These are phyloP conservation scores for Hygrophila difformis DNA, from an alignment of 257 asterid species.

Conservation along the genomic window DNA sequence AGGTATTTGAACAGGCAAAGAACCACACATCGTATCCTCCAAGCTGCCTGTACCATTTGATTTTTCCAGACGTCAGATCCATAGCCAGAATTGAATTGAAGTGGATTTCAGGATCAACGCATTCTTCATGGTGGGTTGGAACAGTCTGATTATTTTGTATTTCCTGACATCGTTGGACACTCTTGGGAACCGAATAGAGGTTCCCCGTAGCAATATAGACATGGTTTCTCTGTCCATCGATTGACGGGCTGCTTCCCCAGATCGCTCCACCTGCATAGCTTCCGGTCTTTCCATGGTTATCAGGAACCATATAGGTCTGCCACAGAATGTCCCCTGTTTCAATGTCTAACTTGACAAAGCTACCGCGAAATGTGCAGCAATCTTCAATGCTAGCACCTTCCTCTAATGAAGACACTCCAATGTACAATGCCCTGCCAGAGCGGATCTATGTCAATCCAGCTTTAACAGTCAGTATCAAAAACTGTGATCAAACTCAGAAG, in stretches of 20 bases:
- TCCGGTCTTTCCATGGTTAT: slow-evolving; percentile 27
- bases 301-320: slow-evolving; percentile 38
- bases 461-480: too few species aligned
- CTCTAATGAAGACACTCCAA: slow-evolving; percentile 40
- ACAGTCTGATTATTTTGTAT: slow-evolving; percentile 22
- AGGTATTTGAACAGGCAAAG: slow-evolving; percentile 20
- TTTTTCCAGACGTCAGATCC: slow-evolving; percentile 26
- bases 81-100: slow-evolving; percentile 31
- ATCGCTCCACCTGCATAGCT: slow-evolving; percentile 40
- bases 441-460: too few species aligned
- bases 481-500: too few species aligned
- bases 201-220: slow-evolving; percentile 47
- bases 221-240: slow-evolving; percentile 26
- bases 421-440: slow-evolving; percentile 16
- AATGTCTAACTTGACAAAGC: slow-evolving; percentile 34
- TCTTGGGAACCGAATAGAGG: slow-evolving; percentile 35
- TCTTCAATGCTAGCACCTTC: slow-evolving; percentile 18
- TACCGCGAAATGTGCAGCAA: slow-evolving; percentile 50
- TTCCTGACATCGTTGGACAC: slow-evolving; percentile 25
- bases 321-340: slow-evolving; percentile 22
- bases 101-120: slow-evolving; percentile 33
- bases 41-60: slow-evolving; percentile 34
- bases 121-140: slow-evolving; percentile 21
- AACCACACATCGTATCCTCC: slow-evolving; percentile 51
- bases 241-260: slow-evolving; percentile 59